Evolutionary conservation across 2,329 filamentous ascomycete species (phyloP), one percentile per base, ranked within the genome.

Genomic region (Myriosclerotinia duriaeana): DNA sequence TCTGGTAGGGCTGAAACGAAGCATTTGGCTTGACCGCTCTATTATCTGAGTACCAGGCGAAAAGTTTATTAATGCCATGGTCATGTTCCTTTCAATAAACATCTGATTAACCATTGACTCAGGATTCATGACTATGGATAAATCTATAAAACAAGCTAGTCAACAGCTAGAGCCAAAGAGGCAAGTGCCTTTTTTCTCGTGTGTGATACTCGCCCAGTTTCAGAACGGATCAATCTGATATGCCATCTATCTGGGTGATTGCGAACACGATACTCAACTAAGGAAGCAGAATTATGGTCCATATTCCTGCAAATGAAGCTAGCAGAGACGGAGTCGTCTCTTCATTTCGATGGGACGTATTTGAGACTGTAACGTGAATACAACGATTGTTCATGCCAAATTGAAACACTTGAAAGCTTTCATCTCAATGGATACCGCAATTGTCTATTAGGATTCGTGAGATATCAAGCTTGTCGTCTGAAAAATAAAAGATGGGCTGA

Each of bases 131-230:
- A 36, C 8, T 40, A n/a, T n/a, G n/a, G n/a, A n/a, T 12, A 22
- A 7, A 44, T 22, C 14, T 17, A 34, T 20, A 26, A 65, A 58
- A 65, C 63, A 48, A 50, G 42, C 40, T 65, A 65, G 52, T 59
- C 8, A 30, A 17, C n/a, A 12, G 22, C 63, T 22, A 26, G n/a
- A n/a, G n/a, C 44, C 63, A 17, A 55, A 34, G n/a, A 53, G 40
- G 38, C 26, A 54, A 46, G 38, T 64, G 17, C 42, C n/a, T 36
- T 36, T 40, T 38, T 46, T 40, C 26, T 46, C 12, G 34, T 17
- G 22, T 64, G 15, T 65, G 53, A 65, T 59, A 65, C 63, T 52
- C 36, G 34, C 14, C 34, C 15, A 30, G 63, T 65, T 56, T 65
- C 63, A 65, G 26, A 22, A 22, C n/a, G 7, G 44, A 20, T 30